Base-by-base conservation (phyloP, 2,329 filamentous ascomycete species). In the Tympanopsis confertula region DNA sequence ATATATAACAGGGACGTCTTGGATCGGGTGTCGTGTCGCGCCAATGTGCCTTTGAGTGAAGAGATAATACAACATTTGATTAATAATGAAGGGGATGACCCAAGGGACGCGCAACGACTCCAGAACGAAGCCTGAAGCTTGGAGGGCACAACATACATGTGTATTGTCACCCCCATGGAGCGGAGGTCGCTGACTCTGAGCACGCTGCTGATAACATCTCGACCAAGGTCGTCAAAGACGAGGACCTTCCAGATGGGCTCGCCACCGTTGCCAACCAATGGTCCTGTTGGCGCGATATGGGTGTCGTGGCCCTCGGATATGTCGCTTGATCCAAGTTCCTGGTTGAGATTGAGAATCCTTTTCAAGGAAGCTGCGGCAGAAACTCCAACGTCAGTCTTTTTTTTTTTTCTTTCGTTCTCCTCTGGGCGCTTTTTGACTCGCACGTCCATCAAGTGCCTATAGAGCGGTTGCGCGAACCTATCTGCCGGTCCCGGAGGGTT, bases 161-260 rank as follows among this genome's bases (percentile, higher is more conserved):
- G 86, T 70, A 94, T 91, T 28, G 87, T 96, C 38, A 96, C 84
- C n/a, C 93, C 91, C 76, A 91, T 87, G 43, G 82, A 76, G 44
- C 93, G 74, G 54, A 98, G 66, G 61, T 98, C 91, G 53, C 87
- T 94, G 44, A 98, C 91, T 41, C 88, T 75, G 46, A 98, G 68
- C 2, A 98, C 88, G 52, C 88, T 95, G 65, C 87, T 94, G 52
- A 98, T 95, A 41, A 98, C 86, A 72, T 96, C 88, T 56, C 88
- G 75, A 35, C 89, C 91, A 3, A 80, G 59, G 48, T 89, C 83
- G 59, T 98, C 93, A 54, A 98, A 96, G 10, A 98, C 86, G 38
- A 98, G 68, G 5, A 96, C 85, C 59, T 96, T 96, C 89, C 89
- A 96, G 63, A 95, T 88, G 1, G 89, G 88, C 51, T 94, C 86